A percentile compares a stretch with the other conserved stretches of the same genome.
Conservation (phyloP, 768 basidiomycete species). For the Solioccasus polychromus region DNA sequence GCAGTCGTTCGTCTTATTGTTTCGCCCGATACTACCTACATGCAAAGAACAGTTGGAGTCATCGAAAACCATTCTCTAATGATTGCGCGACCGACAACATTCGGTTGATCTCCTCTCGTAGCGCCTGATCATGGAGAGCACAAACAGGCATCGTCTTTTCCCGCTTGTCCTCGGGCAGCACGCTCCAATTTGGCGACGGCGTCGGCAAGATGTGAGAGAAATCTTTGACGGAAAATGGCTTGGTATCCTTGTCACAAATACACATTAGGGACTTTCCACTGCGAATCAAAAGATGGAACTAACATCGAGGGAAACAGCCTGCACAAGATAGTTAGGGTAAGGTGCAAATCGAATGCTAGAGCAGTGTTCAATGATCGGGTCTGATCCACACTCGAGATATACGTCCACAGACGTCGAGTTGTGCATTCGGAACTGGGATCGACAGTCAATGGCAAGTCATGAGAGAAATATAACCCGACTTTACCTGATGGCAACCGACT, state of each 20-base stretch:
- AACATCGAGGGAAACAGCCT: conserved; percentile 9
- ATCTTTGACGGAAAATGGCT: conserved; percentile 63
- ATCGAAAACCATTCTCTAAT: not conserved
- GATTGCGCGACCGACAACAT: conserved; percentile 12
- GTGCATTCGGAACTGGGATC: conserved; percentile 82
- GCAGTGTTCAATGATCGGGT: conserved; percentile 82
- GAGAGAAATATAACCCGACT: not conserved
- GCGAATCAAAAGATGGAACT: not conserved
- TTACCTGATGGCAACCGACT: conserved; percentile 79
- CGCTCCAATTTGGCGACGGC: conserved; percentile 74
- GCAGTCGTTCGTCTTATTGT: not conserved
- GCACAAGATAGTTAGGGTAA: conserved; percentile 48
- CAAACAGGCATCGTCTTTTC: conserved; percentile 23
- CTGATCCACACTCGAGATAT: conserved; percentile 63
- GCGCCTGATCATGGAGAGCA: conserved; percentile 12
- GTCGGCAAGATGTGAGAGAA: conserved; percentile 80
- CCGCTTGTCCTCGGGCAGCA: conserved; percentile 11
- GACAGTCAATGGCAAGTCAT: not conserved
- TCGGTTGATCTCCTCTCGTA: conserved; percentile 17
- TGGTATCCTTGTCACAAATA: conserved; percentile 21
- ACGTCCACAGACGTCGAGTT: conserved; percentile 61
- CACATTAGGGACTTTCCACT: not conserved
- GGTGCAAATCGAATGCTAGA: conserved; percentile 55
- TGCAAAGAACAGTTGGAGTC: no score
- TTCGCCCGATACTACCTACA: not conserved